A percentile compares a stretch with the other conserved stretches of the same genome.
Evolutionary conservation across 2,329 filamentous ascomycete species (phyloP).

Genomic region (Neopestalotiopsis sp.): DNA sequence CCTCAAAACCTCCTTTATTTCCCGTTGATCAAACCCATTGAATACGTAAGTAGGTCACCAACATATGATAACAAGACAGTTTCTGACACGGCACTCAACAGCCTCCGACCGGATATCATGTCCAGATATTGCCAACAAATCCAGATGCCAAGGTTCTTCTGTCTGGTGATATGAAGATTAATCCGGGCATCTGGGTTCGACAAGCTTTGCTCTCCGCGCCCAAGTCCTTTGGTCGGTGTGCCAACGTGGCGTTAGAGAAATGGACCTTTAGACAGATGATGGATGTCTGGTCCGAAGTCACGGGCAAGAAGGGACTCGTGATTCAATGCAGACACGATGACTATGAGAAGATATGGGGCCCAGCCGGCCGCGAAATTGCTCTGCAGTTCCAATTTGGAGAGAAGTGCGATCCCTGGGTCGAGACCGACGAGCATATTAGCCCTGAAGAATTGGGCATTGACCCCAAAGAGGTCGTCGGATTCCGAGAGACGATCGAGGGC

Average conservation of each 20-base stretch:
- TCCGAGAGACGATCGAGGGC: slow-evolving; percentile 23
- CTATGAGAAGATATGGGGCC: slow-evolving; percentile 27
- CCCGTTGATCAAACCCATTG: slow-evolving; percentile 17
- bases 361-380: slow-evolving; percentile 26
- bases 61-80: not conserved
- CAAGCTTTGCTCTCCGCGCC: slow-evolving; percentile 24
- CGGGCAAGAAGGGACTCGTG: slow-evolving; percentile 27
- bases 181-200: slow-evolving; percentile 31
- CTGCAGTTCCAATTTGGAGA: slow-evolving; percentile 31
- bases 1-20: slow-evolving; percentile 31
- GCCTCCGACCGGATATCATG: slow-evolving; percentile 20
- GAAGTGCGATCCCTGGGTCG: slow-evolving; percentile 28
- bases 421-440: slow-evolving; percentile 21
- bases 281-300: slow-evolving; percentile 29
- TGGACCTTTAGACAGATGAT: slow-evolving; percentile 29
- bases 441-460: slow-evolving; percentile 27
- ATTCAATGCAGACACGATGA: slow-evolving; percentile 24
- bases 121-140: slow-evolving; percentile 26
- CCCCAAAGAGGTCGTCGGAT: slow-evolving; percentile 26
- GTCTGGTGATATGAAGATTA: slow-evolving; percentile 28
- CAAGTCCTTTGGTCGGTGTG: slow-evolving; percentile 25
- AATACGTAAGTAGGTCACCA: slow-evolving; percentile 2
- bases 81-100: not conserved
- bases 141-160: slow-evolving; percentile 29
- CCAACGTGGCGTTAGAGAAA: slow-evolving; percentile 31